A percentile compares a stretch with the other conserved stretches of the same genome.
phyloP scores from a whole-genome alignment of 208 protist species.

The Trypanosoma boissoni region DNA sequence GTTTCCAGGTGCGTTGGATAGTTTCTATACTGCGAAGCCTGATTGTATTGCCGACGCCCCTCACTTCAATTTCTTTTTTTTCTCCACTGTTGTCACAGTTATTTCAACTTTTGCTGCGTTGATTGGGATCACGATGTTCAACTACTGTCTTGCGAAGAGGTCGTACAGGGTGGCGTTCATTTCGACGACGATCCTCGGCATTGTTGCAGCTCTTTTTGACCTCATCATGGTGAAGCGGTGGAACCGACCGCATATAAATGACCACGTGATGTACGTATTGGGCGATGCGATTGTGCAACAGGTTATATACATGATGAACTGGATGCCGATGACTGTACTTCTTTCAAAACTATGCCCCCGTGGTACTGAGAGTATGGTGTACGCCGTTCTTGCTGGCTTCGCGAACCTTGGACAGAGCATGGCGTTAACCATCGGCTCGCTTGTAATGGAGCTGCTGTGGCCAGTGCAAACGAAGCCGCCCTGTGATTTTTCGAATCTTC shows the following conservation, averaged over 20 bases:
- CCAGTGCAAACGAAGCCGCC: constrained; percentile 23
- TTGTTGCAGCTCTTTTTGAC: constrained; percentile 21
- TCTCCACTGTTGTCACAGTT: constrained; percentile 35
- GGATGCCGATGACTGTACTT: constrained; percentile 22
- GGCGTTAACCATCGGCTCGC: constrained; percentile 15
- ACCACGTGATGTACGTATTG: constrained; percentile 21
- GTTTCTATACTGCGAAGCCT: constrained; percentile 38
- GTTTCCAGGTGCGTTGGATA: constrained; percentile 43
- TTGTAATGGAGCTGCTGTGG: constrained; percentile 25
- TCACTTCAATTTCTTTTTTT: constrained; percentile 51
- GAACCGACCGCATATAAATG: constrained; percentile 22
- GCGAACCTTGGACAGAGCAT: constrained; percentile 26
- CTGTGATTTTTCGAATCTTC: constrained; percentile 41
- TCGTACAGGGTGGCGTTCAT: constrained; percentile 44
- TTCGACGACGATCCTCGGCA: constrained; percentile 13
- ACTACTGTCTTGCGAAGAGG: constrained; percentile 32
- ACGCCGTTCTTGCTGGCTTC: constrained; percentile 26
- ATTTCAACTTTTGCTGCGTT: constrained; percentile 33
- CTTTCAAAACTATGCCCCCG: constrained; percentile 21
- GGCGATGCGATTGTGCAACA: constrained; percentile 27
- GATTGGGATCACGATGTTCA: constrained; percentile 44
- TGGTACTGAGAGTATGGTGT: constrained; percentile 23
- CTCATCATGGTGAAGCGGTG: constrained; percentile 27
- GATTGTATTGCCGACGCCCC: constrained; percentile 39
- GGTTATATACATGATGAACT: constrained; percentile 20